These are phyloP conservation scores for Salix suchowensis DNA, from an alignment of 345 rosid species.

Conservation along the genomic window DNA sequence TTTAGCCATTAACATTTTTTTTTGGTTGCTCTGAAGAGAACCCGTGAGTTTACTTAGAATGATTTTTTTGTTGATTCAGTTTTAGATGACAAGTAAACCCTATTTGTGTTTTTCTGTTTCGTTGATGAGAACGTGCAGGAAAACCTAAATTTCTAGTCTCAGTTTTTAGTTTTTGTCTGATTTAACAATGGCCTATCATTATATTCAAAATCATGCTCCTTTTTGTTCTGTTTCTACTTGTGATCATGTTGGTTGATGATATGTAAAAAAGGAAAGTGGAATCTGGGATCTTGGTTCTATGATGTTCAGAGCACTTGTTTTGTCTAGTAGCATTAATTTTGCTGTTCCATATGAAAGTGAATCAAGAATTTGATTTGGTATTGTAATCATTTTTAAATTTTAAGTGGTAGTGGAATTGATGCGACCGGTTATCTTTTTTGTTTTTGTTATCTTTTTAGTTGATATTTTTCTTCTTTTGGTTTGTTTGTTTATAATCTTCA, in stretches of 20 bases:
- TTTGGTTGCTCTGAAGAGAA: neutral
- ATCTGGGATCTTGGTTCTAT: neutral
- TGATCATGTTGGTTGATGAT: neutral
- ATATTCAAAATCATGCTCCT: neutral
- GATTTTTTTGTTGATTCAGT: neutral
- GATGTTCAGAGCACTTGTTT: neutral
- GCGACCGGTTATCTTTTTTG: neutral
- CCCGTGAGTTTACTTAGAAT: neutral
- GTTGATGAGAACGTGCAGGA: neutral
- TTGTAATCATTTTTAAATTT: neutral
- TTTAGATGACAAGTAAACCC: neutral
- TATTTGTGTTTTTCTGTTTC: neutral
- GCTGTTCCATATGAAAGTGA: neutral
- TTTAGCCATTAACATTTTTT: neutral
- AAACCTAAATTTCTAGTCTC: too few species aligned
- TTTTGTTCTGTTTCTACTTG: neutral
- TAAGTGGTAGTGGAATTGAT: neutral
- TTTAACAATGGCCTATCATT: neutral
- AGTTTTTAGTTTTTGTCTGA: neutral
- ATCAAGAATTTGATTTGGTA: neutral
- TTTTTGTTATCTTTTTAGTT: neutral
- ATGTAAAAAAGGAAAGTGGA: neutral
- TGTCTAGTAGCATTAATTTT: neutral
- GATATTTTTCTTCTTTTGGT: neutral
- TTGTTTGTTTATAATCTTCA: conserved; percentile 11